Evolutionary conservation across 2,329 filamentous ascomycete species (phyloP).

Genomic region (Fusarium veterinarium): DNA sequence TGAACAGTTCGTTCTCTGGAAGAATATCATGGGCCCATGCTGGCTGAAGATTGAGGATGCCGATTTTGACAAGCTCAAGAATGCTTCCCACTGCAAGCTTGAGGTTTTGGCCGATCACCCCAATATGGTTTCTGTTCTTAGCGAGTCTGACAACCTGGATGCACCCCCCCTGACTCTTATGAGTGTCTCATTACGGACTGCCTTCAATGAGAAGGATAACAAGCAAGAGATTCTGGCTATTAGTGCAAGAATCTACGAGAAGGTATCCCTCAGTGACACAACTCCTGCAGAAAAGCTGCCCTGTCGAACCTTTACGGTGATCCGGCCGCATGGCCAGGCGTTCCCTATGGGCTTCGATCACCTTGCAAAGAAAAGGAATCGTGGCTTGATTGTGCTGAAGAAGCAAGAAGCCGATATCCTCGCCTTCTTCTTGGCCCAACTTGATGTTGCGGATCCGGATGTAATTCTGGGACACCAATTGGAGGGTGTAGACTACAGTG

Average conservation of each 20-base stretch:
- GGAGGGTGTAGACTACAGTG: constrained; percentile 96
- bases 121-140: constrained; percentile 76
- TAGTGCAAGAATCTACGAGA: constrained; percentile 92
- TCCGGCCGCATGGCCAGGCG: constrained; percentile 79
- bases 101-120: constrained; percentile 87
- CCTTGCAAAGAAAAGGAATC: constrained; percentile 76
- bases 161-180: constrained; percentile 93
- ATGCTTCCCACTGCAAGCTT: constrained; percentile 96
- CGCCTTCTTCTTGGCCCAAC: constrained; percentile 87
- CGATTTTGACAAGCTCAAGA: constrained; percentile 86
- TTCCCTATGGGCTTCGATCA: constrained; percentile 91
- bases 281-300: constrained; percentile 89
- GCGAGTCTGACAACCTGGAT: constrained; percentile 83
- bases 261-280: constrained; percentile 86
- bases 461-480: constrained; percentile 93
- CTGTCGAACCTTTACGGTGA: constrained; percentile 90
- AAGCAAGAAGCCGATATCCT: constrained; percentile 88
- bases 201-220: constrained; percentile 90
- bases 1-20: constrained; percentile 98
- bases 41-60: constrained; percentile 93
- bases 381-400: constrained; percentile 81
- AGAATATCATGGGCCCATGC: constrained; percentile 98
- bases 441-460: constrained; percentile 91
- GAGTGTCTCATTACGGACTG: constrained; percentile 89
- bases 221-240: constrained; percentile 96